A percentile compares a stretch with the other conserved stretches of the same genome.
These are phyloP conservation scores for Mortierella hygrophila DNA, from an alignment of 192 early-diverging fungal genomes.

Conservation along the genomic window DNA sequence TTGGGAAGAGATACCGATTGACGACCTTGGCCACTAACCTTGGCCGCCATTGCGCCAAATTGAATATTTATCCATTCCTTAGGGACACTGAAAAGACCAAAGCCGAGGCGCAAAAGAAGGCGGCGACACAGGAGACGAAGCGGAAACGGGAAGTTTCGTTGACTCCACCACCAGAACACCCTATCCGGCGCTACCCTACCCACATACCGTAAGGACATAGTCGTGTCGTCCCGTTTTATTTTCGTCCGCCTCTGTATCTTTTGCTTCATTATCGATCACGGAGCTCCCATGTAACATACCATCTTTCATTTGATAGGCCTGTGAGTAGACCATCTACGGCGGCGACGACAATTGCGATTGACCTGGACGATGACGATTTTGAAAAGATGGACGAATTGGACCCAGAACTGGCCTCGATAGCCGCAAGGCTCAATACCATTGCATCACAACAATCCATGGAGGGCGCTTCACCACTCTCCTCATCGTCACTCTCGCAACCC, in stretches of 20 bases:
- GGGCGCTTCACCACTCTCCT: constrained; percentile 3
- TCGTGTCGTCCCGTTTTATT: not conserved
- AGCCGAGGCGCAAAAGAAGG: constrained; percentile 12
- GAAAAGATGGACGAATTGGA: constrained; percentile 44
- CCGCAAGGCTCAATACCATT: constrained; percentile 20
- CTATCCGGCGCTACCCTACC: not conserved
- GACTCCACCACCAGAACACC: constrained; percentile 61
- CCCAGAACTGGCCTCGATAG: constrained; percentile 59
- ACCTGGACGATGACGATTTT: constrained; percentile 5
- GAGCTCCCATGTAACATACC: not conserved
- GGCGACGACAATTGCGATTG: not conserved
- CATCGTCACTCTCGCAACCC: constrained; percentile 10
- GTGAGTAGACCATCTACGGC: not conserved
- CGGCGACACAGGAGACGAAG: constrained; percentile 9
- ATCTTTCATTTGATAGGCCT: not conserved
- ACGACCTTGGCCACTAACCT: not conserved
- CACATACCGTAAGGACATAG: not conserved
- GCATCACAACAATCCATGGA: not conserved
- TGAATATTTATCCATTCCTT: not conserved
- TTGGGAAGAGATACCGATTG: not conserved
- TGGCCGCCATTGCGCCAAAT: not conserved
- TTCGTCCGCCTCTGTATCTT: not conserved
- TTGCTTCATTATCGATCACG: not conserved
- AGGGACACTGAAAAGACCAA: not conserved
- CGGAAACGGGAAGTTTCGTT: constrained; percentile 60